These are phyloP conservation scores for Stylonectria norvegica DNA, from an alignment of 2,329 filamentous ascomycete genomes.

Conservation along the genomic window DNA sequence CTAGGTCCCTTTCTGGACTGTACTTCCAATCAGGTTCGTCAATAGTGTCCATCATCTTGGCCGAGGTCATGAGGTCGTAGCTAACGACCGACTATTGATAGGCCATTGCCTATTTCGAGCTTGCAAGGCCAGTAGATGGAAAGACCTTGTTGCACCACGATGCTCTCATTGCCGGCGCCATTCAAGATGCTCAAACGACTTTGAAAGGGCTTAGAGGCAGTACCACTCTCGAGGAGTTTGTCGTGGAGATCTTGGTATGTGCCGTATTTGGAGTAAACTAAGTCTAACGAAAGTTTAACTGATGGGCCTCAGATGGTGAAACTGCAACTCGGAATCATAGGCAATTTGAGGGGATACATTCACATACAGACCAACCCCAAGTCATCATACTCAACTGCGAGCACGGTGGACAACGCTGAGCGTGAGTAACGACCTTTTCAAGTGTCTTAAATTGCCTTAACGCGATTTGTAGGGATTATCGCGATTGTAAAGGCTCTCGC, in stretches of 20 bases:
- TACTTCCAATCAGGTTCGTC: slow-evolving; percentile 35
- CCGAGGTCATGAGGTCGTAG: neutral
- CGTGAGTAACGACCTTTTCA: slow-evolving; percentile 34
- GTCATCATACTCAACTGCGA: slow-evolving; percentile 47
- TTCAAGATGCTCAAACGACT: slow-evolving; percentile 17
- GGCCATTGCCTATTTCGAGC: slow-evolving; percentile 35
- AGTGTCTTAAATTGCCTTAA: neutral
- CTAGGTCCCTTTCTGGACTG: slow-evolving; percentile 36
- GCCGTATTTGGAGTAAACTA: fast-evolving
- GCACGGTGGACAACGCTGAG: slow-evolving; percentile 48
- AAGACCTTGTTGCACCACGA: slow-evolving; percentile 26
- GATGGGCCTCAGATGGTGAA: slow-evolving; percentile 47
- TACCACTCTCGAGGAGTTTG: slow-evolving; percentile 42
- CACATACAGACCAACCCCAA: slow-evolving; percentile 61
- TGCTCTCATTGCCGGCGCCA: slow-evolving; percentile 27
- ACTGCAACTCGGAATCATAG: slow-evolving; percentile 49
- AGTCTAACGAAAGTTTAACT: slow-evolving; percentile 5
- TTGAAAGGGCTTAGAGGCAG: slow-evolving; percentile 19
- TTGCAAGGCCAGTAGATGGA: slow-evolving; percentile 20
- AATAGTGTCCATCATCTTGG: neutral
- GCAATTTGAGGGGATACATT: slow-evolving; percentile 48
- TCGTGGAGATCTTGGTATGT: slow-evolving; percentile 53
- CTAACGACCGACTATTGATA: slow-evolving; percentile 3
- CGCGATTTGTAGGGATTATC: slow-evolving; percentile 42
- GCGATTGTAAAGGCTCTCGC: slow-evolving; percentile 21